Evolutionary conservation across 2,329 filamentous ascomycete genomes (phyloP).

Genomic region (Monilinia fructicola): DNA sequence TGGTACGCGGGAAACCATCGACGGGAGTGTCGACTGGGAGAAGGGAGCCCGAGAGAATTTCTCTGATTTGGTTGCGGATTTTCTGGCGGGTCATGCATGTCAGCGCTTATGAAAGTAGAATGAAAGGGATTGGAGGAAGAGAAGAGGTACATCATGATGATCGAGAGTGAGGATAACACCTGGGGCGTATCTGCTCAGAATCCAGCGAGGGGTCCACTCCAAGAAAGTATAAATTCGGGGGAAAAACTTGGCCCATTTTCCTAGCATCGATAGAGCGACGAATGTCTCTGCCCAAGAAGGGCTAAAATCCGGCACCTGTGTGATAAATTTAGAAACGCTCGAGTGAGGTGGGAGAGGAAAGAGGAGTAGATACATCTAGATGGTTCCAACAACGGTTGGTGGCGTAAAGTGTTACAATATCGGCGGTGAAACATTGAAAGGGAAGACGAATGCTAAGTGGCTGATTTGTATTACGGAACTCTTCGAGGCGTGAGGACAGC

Average conservation of each 20-base stretch:
- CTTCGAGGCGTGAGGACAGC: conserved; percentile 29
- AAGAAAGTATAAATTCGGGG: background rate
- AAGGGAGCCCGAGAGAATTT: conserved; percentile 7
- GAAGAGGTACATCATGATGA: background rate
- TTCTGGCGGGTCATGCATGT: conserved; percentile 16
- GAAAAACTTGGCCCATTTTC: conserved; percentile 7
- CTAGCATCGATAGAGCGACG: background rate
- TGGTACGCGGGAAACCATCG: conserved; percentile 22
- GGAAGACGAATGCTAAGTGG: conserved; percentile 28
- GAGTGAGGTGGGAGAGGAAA: no score
- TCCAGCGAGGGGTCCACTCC: conserved; percentile 1
- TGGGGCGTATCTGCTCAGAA: background rate
- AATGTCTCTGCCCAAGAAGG: conserved; percentile 25
- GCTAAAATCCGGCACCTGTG: conserved; percentile 28
- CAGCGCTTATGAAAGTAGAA: background rate
- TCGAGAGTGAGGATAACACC: background rate
- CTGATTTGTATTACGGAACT: conserved; percentile 25
- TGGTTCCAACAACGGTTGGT: conserved; percentile 13
- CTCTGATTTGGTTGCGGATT: conserved; percentile 11
- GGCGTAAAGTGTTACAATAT: conserved; percentile 29
- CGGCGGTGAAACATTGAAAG: conserved; percentile 32
- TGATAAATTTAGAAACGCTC: background rate
- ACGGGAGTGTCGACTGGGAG: conserved; percentile 17
- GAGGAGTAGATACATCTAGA: conserved; percentile 4
- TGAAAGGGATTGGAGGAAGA: no score